Conservation (phyloP, 805 yeast genomes). For the Ogataea ramenticola region DNA sequence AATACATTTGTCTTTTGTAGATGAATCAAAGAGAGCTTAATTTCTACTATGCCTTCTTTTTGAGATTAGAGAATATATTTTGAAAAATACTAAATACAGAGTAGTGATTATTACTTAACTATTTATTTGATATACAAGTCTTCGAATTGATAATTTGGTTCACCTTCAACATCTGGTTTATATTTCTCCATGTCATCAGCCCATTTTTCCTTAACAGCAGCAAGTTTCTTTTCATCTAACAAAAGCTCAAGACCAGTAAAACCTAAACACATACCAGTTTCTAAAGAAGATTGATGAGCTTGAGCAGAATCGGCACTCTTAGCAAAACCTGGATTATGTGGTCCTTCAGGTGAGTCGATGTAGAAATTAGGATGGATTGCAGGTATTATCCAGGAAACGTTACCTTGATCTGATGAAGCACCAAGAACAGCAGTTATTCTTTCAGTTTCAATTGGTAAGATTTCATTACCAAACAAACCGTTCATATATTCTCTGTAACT, state of each 20-base stretch:
- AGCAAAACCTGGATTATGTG: conserved; percentile 17
- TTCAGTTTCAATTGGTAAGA: conserved; percentile 7
- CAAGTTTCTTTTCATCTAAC: conserved; percentile 7
- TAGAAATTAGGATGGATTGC: conserved; percentile 16
- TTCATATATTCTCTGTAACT: conserved; percentile 12
- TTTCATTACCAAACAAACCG: conserved; percentile 5
- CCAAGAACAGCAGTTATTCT: conserved; percentile 9
- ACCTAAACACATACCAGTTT: conserved; percentile 14
- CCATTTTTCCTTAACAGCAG: conserved; percentile 7
- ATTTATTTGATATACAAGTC: conserved; percentile 1
- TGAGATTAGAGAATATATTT: too few species aligned
- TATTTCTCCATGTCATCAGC: conserved; percentile 10
- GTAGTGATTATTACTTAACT: not conserved
- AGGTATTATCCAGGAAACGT: conserved; percentile 18
- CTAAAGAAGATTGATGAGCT: conserved; percentile 11
- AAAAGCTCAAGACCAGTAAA: conserved; percentile 13
- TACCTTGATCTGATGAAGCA: conserved; percentile 19
- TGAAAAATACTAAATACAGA: too few species aligned
- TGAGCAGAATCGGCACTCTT: conserved; percentile 9
- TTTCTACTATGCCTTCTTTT: too few species aligned
- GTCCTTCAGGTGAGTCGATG: conserved; percentile 12
- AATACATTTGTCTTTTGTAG: too few species aligned
- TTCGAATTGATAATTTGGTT: conserved; percentile 1
- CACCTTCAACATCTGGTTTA: conserved; percentile 4
- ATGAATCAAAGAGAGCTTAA: too few species aligned